Base-by-base conservation (phyloP, 495 filamentous ascomycete species). In the Aspergillus mulundensis region DNA sequence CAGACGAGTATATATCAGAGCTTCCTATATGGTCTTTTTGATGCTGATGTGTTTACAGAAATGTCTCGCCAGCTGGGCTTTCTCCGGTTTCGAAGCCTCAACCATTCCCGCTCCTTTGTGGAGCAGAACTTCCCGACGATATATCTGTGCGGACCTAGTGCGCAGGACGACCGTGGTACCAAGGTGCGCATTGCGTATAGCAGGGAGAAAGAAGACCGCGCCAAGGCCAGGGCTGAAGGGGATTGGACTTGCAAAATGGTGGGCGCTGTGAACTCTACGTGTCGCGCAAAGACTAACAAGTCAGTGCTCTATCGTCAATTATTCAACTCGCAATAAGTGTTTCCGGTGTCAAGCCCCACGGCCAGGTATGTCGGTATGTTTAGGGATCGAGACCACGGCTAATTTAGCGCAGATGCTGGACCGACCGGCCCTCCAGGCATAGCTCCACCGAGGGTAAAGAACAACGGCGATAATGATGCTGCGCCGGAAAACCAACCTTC, bases 241-340 rank as follows among this genome's bases (percentile, higher is more conserved):
- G 87, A 91, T 61, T 95, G 90, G 90, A 85, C 77, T 15, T 95
- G 90, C 61, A 75, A 81, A 50, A 81, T 82, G 62, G 88, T 92
- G 64, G 44, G n/a, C 41, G 14, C 25, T 5, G 38, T 42, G 8
- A 21, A 36, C 15, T n/a, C n/a, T 36, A 24, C 25, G 10, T 25
- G 38, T 7, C 14, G 18, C 21, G 10, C 18, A 20, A 49, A 8
- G 19, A 48, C 56, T 62, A 24, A 64, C 19, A 38, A 19, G 7
- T 11, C 16, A 94, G 90, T 93, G 90, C 65, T 75, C 80, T 38
- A 80, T 84, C 50, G 66, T 85, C 41, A 95, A 94, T 64, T 93
- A 84, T 56, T 76, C 87, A 0, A 81, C 83, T 30, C 83, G 89
- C 36, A 69, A 72, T 7, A 80, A 83, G 41, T 95, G 90, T 68